A percentile compares a stretch with the other conserved stretches of the same genome.
These are phyloP conservation scores for Aegilops umbellulata DNA, from an alignment of 176 grass and related monocot species.

Conservation along the genomic window DNA sequence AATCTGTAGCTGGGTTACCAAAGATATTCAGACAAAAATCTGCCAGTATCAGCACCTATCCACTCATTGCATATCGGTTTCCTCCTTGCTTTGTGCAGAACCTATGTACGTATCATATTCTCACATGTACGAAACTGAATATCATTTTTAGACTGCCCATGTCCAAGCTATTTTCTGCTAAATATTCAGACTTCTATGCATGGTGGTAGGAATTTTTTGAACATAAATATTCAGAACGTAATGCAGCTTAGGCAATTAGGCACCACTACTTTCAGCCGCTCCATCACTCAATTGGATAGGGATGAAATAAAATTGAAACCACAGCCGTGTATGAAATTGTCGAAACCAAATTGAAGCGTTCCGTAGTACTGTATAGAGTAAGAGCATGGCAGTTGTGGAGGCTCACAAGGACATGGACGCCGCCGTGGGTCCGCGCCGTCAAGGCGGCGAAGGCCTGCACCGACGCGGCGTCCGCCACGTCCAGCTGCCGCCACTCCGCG, in stretches of 20 bases:
- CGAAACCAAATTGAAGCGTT: not conserved
- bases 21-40: not conserved
- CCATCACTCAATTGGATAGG: not conserved
- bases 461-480: conserved; percentile 55
- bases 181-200: not conserved
- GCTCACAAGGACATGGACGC: conserved; percentile 83
- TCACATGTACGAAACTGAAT: not conserved
- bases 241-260: not conserved
- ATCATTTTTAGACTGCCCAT: not conserved
- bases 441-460: conserved; percentile 60
- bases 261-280: not conserved
- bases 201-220: too few species aligned
- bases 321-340: not conserved
- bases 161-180: not conserved
- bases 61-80: not conserved
- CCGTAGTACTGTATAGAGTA: not conserved
- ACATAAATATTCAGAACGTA: not conserved
- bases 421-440: conserved; percentile 42
- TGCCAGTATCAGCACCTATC: not conserved
- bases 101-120: not conserved
- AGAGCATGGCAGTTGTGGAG: not conserved
- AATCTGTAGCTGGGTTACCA: conserved; percentile 49
- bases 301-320: not conserved
- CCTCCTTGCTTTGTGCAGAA: not conserved
- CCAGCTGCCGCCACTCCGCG: conserved; percentile 60